phyloP scores from a whole-genome alignment of 129 eudicot genomes.

The Ambrosia artemisiifolia region DNA sequence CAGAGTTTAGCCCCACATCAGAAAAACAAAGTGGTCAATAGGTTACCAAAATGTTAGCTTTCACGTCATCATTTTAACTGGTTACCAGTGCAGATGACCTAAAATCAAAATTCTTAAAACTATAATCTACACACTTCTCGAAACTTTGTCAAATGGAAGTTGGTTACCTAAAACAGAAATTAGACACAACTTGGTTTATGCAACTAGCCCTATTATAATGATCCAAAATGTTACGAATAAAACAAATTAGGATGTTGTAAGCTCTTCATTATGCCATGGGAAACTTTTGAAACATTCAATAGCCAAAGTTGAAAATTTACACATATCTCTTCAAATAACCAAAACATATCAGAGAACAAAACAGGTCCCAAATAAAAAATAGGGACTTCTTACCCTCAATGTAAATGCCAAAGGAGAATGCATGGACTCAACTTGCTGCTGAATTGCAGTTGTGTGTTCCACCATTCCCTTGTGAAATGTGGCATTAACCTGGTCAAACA shows the following conservation, averaged over 20 bases:
- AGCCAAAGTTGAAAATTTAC: not conserved
- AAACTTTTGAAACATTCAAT: not conserved
- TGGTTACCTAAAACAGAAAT: not conserved
- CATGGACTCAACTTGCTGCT: conserved; percentile 66
- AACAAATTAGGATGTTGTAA: not conserved
- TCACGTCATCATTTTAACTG: not conserved
- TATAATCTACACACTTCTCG: not conserved
- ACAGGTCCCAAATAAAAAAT: not conserved
- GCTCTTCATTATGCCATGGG: not conserved
- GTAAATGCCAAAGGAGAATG: conserved; percentile 75
- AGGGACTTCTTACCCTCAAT: conserved; percentile 53
- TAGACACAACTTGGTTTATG: not conserved
- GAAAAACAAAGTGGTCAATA: not conserved
- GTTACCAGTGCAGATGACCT: not conserved
- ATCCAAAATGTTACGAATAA: not conserved
- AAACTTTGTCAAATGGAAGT: not conserved
- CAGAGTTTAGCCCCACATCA: not conserved
- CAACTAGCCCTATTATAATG: not conserved
- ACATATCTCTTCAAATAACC: not conserved
- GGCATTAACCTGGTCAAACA: conserved; percentile 90
- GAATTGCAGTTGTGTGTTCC: conserved; percentile 62
- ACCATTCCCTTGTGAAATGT: conserved; percentile 81
- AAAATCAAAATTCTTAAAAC: not conserved
- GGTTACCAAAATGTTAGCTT: not conserved
- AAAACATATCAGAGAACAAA: not conserved